phyloP scores from a whole-genome alignment of 2,329 filamentous ascomycete species.

The Trichoderma polysporum region DNA sequence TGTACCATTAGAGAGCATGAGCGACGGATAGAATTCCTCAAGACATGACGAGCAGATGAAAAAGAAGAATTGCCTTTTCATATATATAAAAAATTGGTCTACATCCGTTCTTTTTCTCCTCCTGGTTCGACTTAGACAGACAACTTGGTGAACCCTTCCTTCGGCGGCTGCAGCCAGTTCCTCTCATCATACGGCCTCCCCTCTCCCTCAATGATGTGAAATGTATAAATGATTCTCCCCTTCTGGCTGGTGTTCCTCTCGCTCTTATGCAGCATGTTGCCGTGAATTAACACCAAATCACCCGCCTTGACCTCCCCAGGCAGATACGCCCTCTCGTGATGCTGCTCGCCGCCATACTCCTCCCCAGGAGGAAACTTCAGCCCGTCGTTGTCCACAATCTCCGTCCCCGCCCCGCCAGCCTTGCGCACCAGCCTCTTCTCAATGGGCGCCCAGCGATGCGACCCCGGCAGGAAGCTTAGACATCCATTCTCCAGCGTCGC shows the following conservation, averaged over 20 bases:
- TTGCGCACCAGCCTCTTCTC: slow-evolving; percentile 72
- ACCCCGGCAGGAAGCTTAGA: slow-evolving; percentile 80
- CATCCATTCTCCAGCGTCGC: slow-evolving; percentile 85
- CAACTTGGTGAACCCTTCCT: slow-evolving; percentile 73
- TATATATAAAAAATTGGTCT: not conserved
- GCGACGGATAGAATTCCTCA: slow-evolving; percentile 10
- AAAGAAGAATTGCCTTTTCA: not conserved
- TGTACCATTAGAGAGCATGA: slow-evolving; percentile 17
- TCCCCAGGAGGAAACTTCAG: slow-evolving; percentile 58
- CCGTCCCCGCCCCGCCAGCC: slow-evolving; percentile 55
- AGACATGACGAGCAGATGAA: slow-evolving; percentile 5
- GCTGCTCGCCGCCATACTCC: slow-evolving; percentile 46
- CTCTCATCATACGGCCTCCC: slow-evolving; percentile 71
- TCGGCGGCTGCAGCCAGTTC: slow-evolving; percentile 92
- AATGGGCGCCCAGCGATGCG: slow-evolving; percentile 72
- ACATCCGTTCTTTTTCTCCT: not conserved
- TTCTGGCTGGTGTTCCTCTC: slow-evolving; percentile 85
- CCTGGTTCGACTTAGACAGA: slow-evolving; percentile 36
- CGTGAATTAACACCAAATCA: slow-evolving; percentile 88
- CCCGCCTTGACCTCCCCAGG: slow-evolving; percentile 88
- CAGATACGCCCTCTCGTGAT: slow-evolving; percentile 59
- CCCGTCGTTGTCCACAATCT: slow-evolving; percentile 70
- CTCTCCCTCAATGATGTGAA: slow-evolving; percentile 89
- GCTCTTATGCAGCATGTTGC: slow-evolving; percentile 93
- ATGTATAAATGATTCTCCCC: slow-evolving; percentile 94